Evolutionary conservation across 192 early-diverging fungal genomes (phyloP), one percentile per base, ranked within the genome.

Genomic region (Umbelopsis isabellina): DNA sequence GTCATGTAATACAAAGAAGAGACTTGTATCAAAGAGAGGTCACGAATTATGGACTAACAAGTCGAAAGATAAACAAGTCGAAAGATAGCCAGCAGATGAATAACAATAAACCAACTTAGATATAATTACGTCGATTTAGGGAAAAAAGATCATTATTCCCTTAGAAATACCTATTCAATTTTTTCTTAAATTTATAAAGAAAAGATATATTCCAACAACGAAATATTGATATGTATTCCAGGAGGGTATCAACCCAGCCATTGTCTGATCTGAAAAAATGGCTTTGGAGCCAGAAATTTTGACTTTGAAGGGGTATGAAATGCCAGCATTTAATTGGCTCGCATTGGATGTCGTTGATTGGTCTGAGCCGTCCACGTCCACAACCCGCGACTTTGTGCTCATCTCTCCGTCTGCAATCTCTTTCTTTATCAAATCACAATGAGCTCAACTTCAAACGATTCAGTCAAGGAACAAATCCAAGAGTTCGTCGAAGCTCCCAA

Each of bases 401-500:
- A 61, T 61, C 55, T 61, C 55, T 30, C 27, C 25, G 27, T 61
- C 7, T 16, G 25, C 55, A 61, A 30, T 64, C 65, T 67, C 49
- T 52, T 68, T 47, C 27, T 49, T 30, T 33, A 51, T 22, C n/a
- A 72, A 45, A 46, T 58, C 41, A 66, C 37, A 65, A 76, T 76
- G 75, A 71, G 69, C 45, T 76, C 75, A 68, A 66, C 53, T 25
- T 45, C 65, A 7, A 73, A 69, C 69, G 83, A 87, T 72, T 84
- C 76, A 71, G 70, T 89, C 77, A 84, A 79, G 47, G 91, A 92
- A 61, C 67, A 75, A 46, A 71, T 75, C 22, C 74, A 89, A 71
- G 70, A 86, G 53, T 74, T 97, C 47, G 74, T 93, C 53, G 97
- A 97, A 25, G 91, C 88, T 49, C 96, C 96, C 68, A 90, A 90